phyloP scores from a whole-genome alignment of 2,329 filamentous ascomycete species.

The Microdochium paspali region DNA sequence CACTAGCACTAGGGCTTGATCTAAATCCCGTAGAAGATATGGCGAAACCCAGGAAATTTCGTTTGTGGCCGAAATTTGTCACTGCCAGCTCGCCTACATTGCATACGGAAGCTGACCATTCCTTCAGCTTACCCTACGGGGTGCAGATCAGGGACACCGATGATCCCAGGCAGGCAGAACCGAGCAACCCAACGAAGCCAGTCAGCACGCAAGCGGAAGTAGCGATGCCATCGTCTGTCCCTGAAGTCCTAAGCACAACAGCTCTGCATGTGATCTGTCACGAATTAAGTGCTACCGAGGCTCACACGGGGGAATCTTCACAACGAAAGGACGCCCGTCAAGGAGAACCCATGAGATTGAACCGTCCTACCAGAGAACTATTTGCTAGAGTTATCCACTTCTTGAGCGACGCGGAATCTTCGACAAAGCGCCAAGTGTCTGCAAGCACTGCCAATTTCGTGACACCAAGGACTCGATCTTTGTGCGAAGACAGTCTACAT shows the following conservation, averaged over 20 bases:
- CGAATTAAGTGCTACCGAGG: too few species aligned
- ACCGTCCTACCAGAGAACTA: neutral
- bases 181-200: too few species aligned
- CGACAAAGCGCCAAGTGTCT: neutral
- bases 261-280: too few species aligned
- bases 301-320: too few species aligned
- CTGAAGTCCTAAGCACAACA: too few species aligned
- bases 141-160: neutral
- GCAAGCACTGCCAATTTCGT: neutral
- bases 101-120: neutral
- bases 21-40: too few species aligned
- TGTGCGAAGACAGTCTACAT: neutral
- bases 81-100: neutral
- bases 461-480: neutral
- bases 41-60: too few species aligned
- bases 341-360: too few species aligned
- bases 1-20: neutral
- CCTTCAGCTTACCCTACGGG: neutral
- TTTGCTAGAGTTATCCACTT: neutral
- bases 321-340: too few species aligned
- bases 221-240: too few species aligned
- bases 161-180: too few species aligned
- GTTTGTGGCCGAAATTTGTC: neutral
- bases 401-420: neutral
- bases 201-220: too few species aligned